A percentile compares a stretch with the other conserved stretches of the same genome.
These are phyloP conservation scores for Tephrocybe sp. DNA, from an alignment of 768 basidiomycete genomes.

Conservation along the genomic window DNA sequence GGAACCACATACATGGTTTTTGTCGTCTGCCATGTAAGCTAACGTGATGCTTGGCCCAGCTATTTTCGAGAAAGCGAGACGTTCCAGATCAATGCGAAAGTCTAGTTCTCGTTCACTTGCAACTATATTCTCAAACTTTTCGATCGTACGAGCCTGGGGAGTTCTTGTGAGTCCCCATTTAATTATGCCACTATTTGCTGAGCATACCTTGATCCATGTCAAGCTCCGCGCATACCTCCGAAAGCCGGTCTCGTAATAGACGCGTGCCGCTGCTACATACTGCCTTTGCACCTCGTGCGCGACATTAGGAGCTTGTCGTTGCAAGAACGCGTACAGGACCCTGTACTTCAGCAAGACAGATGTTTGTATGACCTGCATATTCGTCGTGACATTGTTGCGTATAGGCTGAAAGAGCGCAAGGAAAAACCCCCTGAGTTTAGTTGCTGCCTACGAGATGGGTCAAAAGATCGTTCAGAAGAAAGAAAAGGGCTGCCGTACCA, in stretches of 20 bases:
- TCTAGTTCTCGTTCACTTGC: constrained; percentile 40
- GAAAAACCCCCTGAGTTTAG: constrained; percentile 86
- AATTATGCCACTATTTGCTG: background rate
- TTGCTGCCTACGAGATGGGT: constrained; percentile 63
- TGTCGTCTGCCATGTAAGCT: constrained; percentile 89
- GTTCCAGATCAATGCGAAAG: constrained; percentile 44
- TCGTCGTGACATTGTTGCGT: constrained; percentile 78
- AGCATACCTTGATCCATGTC: constrained; percentile 67
- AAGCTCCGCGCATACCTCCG: constrained; percentile 84
- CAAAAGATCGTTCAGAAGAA: background rate
- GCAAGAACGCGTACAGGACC: constrained; percentile 80
- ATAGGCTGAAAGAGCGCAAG: constrained; percentile 81
- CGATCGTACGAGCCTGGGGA: constrained; percentile 58
- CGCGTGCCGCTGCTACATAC: constrained; percentile 77
- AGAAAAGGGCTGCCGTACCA: constrained; percentile 48
- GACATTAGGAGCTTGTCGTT: constrained; percentile 75
- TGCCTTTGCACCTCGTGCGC: constrained; percentile 87
- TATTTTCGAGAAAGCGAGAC: constrained; percentile 66
- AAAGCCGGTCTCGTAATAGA: constrained; percentile 96
- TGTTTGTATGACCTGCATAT: constrained; percentile 90
- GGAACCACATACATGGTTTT: constrained; percentile 66
- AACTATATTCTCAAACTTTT: constrained; percentile 68
- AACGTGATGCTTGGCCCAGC: constrained; percentile 80
- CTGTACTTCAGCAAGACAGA: constrained; percentile 82
- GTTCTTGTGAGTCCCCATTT: background rate